Percentiles rank a stretch among this genome's conserved stretches.
Evolutionary conservation across 163 green algal genomes (phyloP).

Genomic region (Trebouxia gelatinosa): DNA sequence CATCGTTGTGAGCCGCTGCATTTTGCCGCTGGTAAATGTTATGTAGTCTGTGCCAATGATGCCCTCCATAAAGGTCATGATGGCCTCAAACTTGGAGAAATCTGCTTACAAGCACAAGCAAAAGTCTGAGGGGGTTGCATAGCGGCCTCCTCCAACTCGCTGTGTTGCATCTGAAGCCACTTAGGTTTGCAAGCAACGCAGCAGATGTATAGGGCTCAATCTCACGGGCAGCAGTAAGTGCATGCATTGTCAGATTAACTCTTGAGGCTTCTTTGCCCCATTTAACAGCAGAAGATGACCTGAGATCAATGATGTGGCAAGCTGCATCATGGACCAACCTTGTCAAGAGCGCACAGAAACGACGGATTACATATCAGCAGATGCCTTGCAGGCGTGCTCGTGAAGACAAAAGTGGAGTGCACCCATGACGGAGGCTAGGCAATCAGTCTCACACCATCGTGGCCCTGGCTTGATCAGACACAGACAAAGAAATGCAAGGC

Average conservation of each 20-base stretch:
- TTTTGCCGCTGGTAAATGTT: slow-evolving; percentile 33
- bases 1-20: slow-evolving; percentile 42
- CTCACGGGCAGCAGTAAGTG: not conserved
- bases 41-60: slow-evolving; percentile 48
- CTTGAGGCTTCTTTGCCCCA: not conserved
- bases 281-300: not conserved
- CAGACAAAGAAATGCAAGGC: not conserved
- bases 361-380: not conserved
- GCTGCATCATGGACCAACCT: not conserved
- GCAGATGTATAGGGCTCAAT: not conserved
- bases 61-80: slow-evolving; percentile 58
- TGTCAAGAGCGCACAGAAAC: not conserved
- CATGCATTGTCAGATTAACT: not conserved
- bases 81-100: slow-evolving; percentile 36
- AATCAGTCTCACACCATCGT: too few species aligned
- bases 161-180: not conserved
- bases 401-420: too few species aligned
- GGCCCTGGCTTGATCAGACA: not conserved
- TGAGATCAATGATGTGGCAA: not conserved
- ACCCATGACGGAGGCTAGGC: too few species aligned
- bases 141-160: not conserved
- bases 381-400: too few species aligned
- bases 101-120: not conserved
- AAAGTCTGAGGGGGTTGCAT: not conserved
- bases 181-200: not conserved